Evolutionary conservation across 78 protist genomes (phyloP).

Genomic region (Dictyostelium citrinum): DNA sequence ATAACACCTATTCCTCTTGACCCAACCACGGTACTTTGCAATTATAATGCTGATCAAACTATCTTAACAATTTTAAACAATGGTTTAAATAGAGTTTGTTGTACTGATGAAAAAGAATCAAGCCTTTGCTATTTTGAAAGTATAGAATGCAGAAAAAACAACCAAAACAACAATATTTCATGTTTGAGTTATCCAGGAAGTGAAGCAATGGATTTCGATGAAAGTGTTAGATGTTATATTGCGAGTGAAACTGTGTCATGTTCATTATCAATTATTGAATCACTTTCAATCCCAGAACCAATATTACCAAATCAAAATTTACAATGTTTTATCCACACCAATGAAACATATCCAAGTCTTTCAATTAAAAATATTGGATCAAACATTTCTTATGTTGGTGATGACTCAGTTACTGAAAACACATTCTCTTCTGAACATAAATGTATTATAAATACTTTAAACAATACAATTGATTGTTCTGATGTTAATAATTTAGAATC

Average conservation of each 20-base stretch:
- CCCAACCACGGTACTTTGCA: neutral
- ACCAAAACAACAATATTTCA: neutral
- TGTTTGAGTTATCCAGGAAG: neutral
- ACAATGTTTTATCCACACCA: neutral
- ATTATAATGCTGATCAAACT: neutral
- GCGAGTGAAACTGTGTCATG: neutral
- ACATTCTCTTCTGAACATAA: neutral
- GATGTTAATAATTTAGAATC: neutral
- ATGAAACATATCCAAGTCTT: neutral
- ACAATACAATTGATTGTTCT: neutral
- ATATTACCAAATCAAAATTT: neutral
- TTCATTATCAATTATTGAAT: neutral
- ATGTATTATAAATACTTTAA: neutral
- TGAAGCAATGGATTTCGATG: neutral
- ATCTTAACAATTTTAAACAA: neutral
- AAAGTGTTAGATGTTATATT: neutral
- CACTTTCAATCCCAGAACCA: neutral
- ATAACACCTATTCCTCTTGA: neutral
- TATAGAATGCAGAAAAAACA: neutral
- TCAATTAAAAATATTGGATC: neutral
- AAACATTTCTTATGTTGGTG: neutral
- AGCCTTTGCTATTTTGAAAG: neutral
- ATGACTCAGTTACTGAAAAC: neutral
- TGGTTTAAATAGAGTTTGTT: neutral
- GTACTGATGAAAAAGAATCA: neutral